A percentile compares a stretch with the other conserved stretches of the same genome.
phyloP scores from a whole-genome alignment of 495 filamentous ascomycete genomes.

The Oleoguttula mirabilis region DNA sequence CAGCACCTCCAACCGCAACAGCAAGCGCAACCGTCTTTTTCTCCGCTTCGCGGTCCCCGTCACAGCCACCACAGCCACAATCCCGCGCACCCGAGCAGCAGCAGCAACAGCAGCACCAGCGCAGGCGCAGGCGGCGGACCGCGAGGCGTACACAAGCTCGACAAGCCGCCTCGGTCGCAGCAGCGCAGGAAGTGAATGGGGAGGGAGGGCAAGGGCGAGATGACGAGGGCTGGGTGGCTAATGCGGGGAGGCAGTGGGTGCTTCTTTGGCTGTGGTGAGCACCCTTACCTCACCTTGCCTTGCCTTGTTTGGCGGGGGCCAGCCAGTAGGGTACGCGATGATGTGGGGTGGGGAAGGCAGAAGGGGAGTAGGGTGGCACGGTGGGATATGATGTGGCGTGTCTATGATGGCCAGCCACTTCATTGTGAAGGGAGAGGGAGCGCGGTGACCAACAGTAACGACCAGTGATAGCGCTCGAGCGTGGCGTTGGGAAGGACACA shows the following conservation, averaged over 20 bases:
- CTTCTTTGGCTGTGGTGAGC: neutral
- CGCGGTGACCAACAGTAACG: too few species aligned
- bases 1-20: slow-evolving; percentile 27
- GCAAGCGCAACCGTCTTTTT: slow-evolving; percentile 7
- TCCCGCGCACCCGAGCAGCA: neutral
- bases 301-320: too few species aligned
- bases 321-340: too few species aligned
- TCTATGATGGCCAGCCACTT: too few species aligned
- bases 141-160: slow-evolving; percentile 4
- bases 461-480: too few species aligned
- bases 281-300: too few species aligned
- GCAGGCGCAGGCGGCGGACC: slow-evolving; percentile 1
- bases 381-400: too few species aligned
- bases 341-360: too few species aligned
- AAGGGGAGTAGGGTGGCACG: too few species aligned
- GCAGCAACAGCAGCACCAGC: neutral
- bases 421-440: too few species aligned
- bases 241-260: neutral
- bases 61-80: neutral
- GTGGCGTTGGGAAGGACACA: too few species aligned
- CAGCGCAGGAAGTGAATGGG: neutral
- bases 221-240: neutral
- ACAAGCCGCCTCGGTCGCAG: neutral
- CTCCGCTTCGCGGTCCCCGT: slow-evolving; percentile 8
- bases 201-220: neutral